Base-by-base conservation (phyloP, 2,329 filamentous ascomycete genomes). In the Sporothrix pseudoabietina region DNA sequence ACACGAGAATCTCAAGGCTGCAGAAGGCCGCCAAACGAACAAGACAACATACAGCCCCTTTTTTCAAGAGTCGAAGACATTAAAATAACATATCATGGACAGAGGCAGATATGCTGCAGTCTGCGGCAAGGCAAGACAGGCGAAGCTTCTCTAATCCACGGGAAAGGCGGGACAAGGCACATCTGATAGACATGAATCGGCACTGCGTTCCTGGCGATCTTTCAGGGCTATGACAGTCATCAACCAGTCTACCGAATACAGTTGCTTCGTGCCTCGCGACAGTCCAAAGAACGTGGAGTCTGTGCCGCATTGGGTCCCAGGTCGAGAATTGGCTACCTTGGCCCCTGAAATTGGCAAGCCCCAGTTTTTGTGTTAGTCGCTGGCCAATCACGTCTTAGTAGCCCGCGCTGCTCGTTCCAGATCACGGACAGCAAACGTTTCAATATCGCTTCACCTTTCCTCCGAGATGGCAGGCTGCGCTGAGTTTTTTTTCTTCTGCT, bases 351-450 rank as follows among this genome's bases (percentile, higher is more conserved):
- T 39, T 16, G 47, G 47, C 30, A 3, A 19, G 54, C 19, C 26
- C 26, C 19, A 30, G 41, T 26, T 54, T 49, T 49, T 68, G 54
- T 66, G 30, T 49, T 39, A 35, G n/a, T 44, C 22, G 54, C 54
- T 14, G 14, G 14, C 26, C 65, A 30, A 26, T n/a, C 32, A 16
- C 0, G 35, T n/a, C 8, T 44, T 66, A 41, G 41, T 54, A 14
- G 22, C 26, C 65, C 65, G 49, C 44, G 22, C n/a, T 39, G 22
- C 63, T 26, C 63, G 66, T 63, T 72, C 72, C 61, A 72, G 14
- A 71, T 44, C 49, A 66, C 55, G 55, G 52, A 71, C 75, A 69
- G 70, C 70, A 72, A 71, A 73, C 71, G 75, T 75, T 75, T 76
- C 72, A 73, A 49, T 41, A n/a, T 71, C 61, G 72, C 72, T 71